These are phyloP conservation scores for Linaria vulgaris DNA, from an alignment of 257 asterid species.

Conservation along the genomic window DNA sequence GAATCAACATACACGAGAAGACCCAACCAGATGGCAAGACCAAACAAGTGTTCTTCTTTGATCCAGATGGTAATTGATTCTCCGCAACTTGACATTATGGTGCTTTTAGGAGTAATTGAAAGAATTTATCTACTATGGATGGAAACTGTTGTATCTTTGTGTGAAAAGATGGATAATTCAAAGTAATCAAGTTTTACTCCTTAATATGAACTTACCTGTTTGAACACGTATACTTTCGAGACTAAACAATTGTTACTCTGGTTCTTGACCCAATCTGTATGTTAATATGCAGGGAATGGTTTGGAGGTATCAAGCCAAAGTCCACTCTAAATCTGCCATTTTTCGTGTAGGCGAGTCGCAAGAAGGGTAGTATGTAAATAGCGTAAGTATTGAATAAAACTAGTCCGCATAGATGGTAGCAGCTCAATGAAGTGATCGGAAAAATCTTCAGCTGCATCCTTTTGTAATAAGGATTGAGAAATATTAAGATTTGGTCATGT, in stretches of 20 bases:
- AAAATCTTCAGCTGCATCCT: too few relatives aligned
- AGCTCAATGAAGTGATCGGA: background rate
- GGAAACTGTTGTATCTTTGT: background rate
- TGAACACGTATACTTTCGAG: background rate
- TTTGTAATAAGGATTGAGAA: too few relatives aligned
- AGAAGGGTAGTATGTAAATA: slow-evolving; percentile 8
- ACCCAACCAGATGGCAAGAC: slow-evolving; percentile 67
- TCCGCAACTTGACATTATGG: background rate
- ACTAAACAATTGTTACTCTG: background rate
- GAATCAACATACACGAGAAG: slow-evolving; percentile 54
- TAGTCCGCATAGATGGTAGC: background rate
- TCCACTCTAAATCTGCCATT: slow-evolving; percentile 30
- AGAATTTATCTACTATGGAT: background rate
- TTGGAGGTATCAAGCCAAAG: slow-evolving; percentile 64
- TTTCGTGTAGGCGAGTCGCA: too few relatives aligned
- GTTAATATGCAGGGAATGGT: slow-evolving; percentile 71
- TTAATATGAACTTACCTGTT: background rate
- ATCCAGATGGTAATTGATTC: slow-evolving; percentile 76
- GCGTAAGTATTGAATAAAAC: slow-evolving; percentile 7
- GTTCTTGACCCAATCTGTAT: too few relatives aligned
- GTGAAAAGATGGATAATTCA: background rate
- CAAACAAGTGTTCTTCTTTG: slow-evolving; percentile 86
- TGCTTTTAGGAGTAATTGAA: background rate
- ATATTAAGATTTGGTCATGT: too few relatives aligned
- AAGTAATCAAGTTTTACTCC: background rate